phyloP scores from a whole-genome alignment of 2,329 filamentous ascomycete genomes.

The Colletotrichum nymphaeae region DNA sequence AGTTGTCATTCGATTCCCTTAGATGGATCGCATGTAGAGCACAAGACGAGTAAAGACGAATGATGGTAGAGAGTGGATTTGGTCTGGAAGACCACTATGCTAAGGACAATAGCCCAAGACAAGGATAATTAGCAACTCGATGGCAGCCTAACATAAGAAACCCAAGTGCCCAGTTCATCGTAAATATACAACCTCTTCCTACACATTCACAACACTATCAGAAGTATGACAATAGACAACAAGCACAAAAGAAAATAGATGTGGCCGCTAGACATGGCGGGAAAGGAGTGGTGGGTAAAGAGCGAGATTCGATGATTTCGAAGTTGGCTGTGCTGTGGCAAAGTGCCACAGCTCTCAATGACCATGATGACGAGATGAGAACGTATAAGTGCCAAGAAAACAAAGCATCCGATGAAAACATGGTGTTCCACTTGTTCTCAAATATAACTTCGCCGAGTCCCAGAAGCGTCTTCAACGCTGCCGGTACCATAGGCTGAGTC shows the following conservation, averaged over 20 bases:
- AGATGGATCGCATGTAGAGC: too few species aligned
- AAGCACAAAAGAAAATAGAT: background rate
- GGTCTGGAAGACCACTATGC: too few species aligned
- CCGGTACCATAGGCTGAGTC: background rate
- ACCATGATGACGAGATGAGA: background rate
- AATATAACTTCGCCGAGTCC: conserved; percentile 58
- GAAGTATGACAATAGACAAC: background rate
- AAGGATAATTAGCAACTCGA: too few species aligned
- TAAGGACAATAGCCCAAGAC: too few species aligned
- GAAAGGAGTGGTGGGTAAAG: background rate
- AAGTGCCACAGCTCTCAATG: background rate
- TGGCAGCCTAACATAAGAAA: background rate
- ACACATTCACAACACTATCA: background rate
- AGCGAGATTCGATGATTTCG: background rate
- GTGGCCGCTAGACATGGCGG: background rate
- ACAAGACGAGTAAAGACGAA: too few species aligned
- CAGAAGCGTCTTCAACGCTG: conserved; percentile 38
- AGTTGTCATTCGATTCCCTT: too few species aligned
- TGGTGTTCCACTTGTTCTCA: conserved; percentile 53
- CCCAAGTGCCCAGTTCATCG: background rate
- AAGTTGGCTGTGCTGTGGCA: background rate
- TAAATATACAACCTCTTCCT: background rate
- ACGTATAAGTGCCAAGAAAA: background rate
- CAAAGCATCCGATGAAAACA: background rate
- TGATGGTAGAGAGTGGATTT: too few species aligned